Evolutionary conservation across 1,284 basidiomycete species (phyloP).

Genomic region (Ceratobasidium sp.): DNA sequence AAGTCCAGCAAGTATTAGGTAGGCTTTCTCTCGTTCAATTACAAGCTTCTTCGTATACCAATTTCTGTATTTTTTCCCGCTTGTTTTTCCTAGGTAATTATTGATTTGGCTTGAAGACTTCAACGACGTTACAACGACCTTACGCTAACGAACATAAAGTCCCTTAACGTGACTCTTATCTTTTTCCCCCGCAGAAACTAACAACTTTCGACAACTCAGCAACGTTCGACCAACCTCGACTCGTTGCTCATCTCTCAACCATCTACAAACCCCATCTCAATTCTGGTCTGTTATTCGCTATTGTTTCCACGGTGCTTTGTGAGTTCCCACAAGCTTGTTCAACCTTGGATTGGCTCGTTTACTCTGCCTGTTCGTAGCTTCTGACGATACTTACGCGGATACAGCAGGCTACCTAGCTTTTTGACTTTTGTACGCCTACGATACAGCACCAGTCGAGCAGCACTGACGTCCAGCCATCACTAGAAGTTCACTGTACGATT

Average conservation of each 20-base stretch:
- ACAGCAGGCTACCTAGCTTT: conserved; percentile 25
- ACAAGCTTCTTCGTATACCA: background rate
- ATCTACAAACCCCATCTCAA: conserved; percentile 34
- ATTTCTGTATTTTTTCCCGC: conserved; percentile 18
- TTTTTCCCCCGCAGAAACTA: conserved; percentile 27
- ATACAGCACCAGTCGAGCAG: too few relatives aligned
- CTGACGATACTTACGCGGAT: conserved; percentile 43
- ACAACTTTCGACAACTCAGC: conserved; percentile 26
- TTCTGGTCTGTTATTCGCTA: conserved; percentile 37
- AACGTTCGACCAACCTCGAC: conserved; percentile 18
- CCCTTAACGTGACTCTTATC: conserved; percentile 12
- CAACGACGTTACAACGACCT: conserved; percentile 33
- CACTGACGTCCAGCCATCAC: conserved; percentile 4
- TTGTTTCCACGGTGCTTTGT: conserved; percentile 23
- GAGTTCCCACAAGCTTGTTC: background rate
- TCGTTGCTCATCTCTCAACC: conserved; percentile 17
- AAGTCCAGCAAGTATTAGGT: conserved; percentile 19
- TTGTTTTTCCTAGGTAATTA: conserved; percentile 36
- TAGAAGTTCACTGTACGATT: conserved; percentile 40
- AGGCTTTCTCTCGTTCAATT: background rate
- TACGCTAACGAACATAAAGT: conserved; percentile 33
- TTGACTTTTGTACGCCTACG: conserved; percentile 14
- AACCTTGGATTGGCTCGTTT: background rate
- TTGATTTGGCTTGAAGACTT: conserved; percentile 25
- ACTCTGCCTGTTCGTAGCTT: conserved; percentile 20